Conservation (phyloP, 2,329 filamentous ascomycete species). For the Hymenoscyphus fraxineus region DNA sequence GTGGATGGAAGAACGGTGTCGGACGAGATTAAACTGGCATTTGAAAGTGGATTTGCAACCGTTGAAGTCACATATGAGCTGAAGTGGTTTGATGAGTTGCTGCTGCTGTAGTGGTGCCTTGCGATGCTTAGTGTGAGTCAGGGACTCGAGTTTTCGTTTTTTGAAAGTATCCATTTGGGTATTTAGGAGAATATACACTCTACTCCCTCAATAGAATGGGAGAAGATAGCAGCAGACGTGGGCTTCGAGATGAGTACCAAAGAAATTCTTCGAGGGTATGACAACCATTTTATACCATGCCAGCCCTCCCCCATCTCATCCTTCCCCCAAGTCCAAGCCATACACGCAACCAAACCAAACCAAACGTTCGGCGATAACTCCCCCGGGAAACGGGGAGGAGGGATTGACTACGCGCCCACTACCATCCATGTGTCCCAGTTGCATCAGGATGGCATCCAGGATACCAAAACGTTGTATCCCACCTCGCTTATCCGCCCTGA, state of each 20-base stretch:
- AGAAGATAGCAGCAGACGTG: neutral
- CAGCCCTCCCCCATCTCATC: neutral
- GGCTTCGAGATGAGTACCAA: neutral
- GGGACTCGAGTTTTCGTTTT: neutral
- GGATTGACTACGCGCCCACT: neutral
- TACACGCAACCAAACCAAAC: neutral
- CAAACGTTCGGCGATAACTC: neutral
- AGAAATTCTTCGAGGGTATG: neutral
- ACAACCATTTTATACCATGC: neutral
- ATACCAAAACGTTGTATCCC: neutral
- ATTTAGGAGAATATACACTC: neutral
- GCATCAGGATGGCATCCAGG: neutral
- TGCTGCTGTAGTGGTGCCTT: neutral
- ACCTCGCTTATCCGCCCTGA: neutral
- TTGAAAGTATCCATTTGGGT: neutral
- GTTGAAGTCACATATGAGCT: slow-evolving; percentile 2
- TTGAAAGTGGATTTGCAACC: slow-evolving; percentile 10
- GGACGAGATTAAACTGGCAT: slow-evolving; percentile 10
- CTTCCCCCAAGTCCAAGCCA: neutral
- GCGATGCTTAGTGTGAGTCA: neutral
- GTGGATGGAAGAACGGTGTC: slow-evolving; percentile 12
- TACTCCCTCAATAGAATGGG: neutral
- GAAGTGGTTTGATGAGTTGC: neutral
- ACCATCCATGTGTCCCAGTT: neutral
- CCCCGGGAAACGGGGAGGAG: neutral